Evolutionary conservation across 1,284 basidiomycete species (phyloP).

Genomic region (Heliocybe sulcata): DNA sequence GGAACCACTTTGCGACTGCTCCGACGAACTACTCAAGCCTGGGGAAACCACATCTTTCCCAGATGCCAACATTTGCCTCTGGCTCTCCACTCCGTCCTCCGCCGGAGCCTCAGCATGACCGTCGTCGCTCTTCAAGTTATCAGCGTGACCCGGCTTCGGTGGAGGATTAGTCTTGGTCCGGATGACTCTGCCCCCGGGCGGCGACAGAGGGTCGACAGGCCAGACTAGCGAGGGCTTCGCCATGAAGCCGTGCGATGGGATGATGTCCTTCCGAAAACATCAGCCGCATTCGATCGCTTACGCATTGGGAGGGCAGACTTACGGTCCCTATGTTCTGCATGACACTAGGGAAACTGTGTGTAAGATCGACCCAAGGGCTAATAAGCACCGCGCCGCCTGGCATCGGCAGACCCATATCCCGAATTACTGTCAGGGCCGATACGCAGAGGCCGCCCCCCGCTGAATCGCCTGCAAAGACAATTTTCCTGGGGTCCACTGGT

Average conservation of each 20-base stretch:
- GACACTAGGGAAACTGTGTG: slow-evolving; percentile 81
- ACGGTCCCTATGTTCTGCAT: slow-evolving; percentile 67
- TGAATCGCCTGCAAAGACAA: slow-evolving; percentile 81
- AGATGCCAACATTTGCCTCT: slow-evolving; percentile 29
- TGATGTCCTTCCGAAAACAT: slow-evolving; percentile 42
- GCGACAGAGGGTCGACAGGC: slow-evolving; percentile 37
- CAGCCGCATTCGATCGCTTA: slow-evolving; percentile 19
- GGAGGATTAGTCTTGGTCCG: slow-evolving; percentile 32
- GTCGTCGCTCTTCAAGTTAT: slow-evolving; percentile 33
- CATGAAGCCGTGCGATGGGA: slow-evolving; percentile 54
- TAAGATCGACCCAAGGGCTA: slow-evolving; percentile 80
- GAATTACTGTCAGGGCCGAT: slow-evolving; percentile 63
- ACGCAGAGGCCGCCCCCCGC: slow-evolving; percentile 76
- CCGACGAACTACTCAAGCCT: slow-evolving; percentile 5
- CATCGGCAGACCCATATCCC: slow-evolving; percentile 67
- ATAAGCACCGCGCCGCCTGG: slow-evolving; percentile 76
- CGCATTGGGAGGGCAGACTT: slow-evolving; percentile 29
- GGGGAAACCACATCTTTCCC: background rate
- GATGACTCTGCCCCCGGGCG: slow-evolving; percentile 30
- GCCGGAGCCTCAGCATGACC: slow-evolving; percentile 6
- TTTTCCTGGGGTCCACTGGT: slow-evolving; percentile 62
- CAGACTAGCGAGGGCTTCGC: slow-evolving; percentile 50
- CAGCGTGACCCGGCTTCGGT: slow-evolving; percentile 43
- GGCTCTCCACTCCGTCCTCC: slow-evolving; percentile 19
- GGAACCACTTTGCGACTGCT: background rate